phyloP scores from a whole-genome alignment of 1,284 basidiomycete species.

The Tausonia pullulans region DNA sequence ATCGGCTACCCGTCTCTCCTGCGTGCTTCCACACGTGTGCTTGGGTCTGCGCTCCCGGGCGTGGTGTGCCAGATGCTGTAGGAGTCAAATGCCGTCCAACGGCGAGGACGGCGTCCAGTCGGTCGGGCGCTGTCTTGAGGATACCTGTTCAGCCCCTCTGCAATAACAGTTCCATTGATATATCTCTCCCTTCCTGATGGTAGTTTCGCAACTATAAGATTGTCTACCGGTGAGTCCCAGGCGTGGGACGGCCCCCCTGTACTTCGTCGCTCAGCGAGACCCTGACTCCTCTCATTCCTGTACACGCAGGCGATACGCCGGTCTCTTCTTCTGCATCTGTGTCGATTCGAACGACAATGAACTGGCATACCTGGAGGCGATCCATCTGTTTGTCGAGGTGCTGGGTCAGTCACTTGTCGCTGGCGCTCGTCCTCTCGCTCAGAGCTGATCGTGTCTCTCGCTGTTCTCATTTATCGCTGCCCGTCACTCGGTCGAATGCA shows the following conservation, averaged over 20 bases:
- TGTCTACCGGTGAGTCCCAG: constrained; percentile 53
- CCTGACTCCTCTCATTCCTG: background rate
- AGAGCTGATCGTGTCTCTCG: background rate
- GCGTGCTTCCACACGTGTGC: too few species aligned
- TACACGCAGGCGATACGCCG: constrained; percentile 59
- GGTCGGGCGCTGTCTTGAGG: background rate
- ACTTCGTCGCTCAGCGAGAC: background rate
- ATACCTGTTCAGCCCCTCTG: background rate
- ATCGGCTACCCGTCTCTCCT: too few species aligned
- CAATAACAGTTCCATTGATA: background rate
- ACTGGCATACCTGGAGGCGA: constrained; percentile 89
- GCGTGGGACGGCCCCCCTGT: background rate
- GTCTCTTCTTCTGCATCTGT: constrained; percentile 94
- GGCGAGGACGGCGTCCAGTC: too few species aligned
- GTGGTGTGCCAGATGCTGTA: too few species aligned
- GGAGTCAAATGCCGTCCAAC: too few species aligned
- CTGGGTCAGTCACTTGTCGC: constrained; percentile 50
- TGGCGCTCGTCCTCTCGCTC: background rate
- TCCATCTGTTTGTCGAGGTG: constrained; percentile 97
- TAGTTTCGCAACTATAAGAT: constrained; percentile 94
- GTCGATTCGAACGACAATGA: constrained; percentile 98
- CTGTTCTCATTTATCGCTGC: background rate
- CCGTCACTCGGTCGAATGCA: constrained; percentile 6
- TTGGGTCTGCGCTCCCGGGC: too few species aligned
- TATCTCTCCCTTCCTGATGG: background rate